Conservation (phyloP, 2,329 filamentous ascomycete genomes). For the Myriosclerotinia duriaeana region DNA sequence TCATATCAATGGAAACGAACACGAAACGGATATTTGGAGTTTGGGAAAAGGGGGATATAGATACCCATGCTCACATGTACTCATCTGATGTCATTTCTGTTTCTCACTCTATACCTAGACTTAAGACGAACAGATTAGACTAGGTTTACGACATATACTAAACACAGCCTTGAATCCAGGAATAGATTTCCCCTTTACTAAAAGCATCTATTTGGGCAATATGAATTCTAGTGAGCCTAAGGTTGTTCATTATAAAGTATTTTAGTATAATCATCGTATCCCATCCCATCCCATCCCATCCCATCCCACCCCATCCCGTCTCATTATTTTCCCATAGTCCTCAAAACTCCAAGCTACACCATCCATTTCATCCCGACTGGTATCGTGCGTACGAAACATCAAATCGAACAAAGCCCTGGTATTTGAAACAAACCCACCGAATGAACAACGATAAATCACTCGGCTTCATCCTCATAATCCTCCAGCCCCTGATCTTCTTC, state of each 20-base stretch:
- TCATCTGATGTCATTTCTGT: no score
- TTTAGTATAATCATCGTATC: background rate
- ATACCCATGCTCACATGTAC: background rate
- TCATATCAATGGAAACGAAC: background rate
- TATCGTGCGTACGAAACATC: background rate
- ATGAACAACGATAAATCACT: background rate
- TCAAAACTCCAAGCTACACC: slow-evolving; percentile 4
- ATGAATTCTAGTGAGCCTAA: background rate
- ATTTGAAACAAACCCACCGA: background rate
- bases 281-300: background rate
- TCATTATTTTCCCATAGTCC: background rate
- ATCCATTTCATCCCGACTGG: slow-evolving; percentile 7
- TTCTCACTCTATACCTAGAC: no score
- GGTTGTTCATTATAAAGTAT: background rate
- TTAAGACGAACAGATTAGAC: background rate
- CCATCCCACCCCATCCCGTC: background rate
- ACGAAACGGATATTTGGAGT: background rate
- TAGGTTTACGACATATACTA: background rate
- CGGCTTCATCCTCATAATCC: slow-evolving; percentile 6
- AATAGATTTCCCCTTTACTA: background rate
- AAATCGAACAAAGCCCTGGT: background rate
- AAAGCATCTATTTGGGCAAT: background rate
- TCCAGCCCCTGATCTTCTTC: slow-evolving; percentile 31
- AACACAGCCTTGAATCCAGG: background rate
- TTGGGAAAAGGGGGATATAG: background rate